Evolutionary conservation across 2,329 filamentous ascomycete genomes (phyloP).

Genomic region (Apiospora koreana): DNA sequence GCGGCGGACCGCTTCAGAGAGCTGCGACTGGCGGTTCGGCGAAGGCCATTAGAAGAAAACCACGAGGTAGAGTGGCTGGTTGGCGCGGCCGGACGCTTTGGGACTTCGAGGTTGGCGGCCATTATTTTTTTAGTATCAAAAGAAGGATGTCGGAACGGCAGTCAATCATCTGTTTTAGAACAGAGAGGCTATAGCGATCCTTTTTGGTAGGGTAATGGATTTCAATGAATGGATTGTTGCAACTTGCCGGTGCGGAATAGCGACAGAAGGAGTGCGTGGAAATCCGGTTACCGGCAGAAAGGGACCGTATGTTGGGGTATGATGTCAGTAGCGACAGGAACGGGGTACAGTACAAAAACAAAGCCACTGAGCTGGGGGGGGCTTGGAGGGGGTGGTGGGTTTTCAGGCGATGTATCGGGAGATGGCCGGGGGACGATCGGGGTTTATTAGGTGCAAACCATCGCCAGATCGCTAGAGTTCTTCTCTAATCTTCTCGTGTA

Average conservation of each 20-base stretch:
- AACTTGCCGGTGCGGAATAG: not conserved
- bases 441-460: not conserved
- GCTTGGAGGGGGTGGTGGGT: no score
- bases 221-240: not conserved
- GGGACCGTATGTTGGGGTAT: not conserved
- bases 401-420: not conserved
- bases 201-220: not conserved
- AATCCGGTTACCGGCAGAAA: slow-evolving; percentile 5
- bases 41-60: not conserved
- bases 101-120: not conserved
- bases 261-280: not conserved
- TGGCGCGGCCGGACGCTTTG: not conserved
- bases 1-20: slow-evolving; percentile 3
- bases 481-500: not conserved
- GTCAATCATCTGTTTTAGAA: not conserved
- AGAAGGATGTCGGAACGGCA: not conserved
- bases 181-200: not conserved
- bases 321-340: not conserved
- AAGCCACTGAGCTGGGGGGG: no score
- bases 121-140: not conserved
- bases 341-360: not conserved
- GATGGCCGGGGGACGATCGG: not conserved
- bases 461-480: not conserved
- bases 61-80: slow-evolving; percentile 7
- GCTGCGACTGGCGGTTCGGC: not conserved